Conservation (phyloP, 2,329 filamentous ascomycete genomes). For the Cucurbitaria berberidis region DNA sequence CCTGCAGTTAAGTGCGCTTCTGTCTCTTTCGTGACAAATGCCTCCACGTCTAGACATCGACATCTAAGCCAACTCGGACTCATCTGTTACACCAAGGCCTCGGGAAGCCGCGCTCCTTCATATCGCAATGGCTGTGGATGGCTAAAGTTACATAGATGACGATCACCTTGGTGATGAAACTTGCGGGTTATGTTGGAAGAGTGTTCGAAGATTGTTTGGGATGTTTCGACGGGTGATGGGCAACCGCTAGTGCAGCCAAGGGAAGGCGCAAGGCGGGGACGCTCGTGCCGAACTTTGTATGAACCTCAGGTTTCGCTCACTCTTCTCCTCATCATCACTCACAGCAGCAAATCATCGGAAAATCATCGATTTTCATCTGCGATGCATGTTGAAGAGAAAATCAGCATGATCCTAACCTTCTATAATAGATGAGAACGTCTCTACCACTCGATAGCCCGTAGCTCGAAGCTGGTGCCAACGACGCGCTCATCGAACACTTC, state of each 20-base stretch:
- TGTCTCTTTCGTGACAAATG: background rate
- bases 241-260: constrained; percentile 9
- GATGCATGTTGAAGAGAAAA: background rate
- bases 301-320: constrained; percentile 10
- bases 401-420: background rate
- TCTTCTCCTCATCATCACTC: constrained; percentile 3
- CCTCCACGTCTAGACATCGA: background rate
- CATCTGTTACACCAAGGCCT: background rate
- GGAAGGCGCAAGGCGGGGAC: constrained; percentile 16
- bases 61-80: background rate
- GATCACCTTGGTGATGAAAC: constrained; percentile 1
- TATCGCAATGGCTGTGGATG: background rate
- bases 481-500: too few relatives aligned
- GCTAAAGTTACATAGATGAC: background rate
- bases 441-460: too few relatives aligned
- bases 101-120: background rate
- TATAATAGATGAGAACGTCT: too few relatives aligned
- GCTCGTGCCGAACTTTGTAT: constrained; percentile 22
- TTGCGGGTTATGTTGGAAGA: constrained; percentile 15
- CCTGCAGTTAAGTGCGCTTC: too few relatives aligned
- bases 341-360: background rate
- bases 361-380: background rate
- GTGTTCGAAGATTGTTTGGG: constrained; percentile 29
- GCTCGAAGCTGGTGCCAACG: too few relatives aligned
- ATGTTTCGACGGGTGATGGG: constrained; percentile 16